These are phyloP conservation scores for Vararia minispora DNA, from an alignment of 768 basidiomycete species.

Conservation along the genomic window DNA sequence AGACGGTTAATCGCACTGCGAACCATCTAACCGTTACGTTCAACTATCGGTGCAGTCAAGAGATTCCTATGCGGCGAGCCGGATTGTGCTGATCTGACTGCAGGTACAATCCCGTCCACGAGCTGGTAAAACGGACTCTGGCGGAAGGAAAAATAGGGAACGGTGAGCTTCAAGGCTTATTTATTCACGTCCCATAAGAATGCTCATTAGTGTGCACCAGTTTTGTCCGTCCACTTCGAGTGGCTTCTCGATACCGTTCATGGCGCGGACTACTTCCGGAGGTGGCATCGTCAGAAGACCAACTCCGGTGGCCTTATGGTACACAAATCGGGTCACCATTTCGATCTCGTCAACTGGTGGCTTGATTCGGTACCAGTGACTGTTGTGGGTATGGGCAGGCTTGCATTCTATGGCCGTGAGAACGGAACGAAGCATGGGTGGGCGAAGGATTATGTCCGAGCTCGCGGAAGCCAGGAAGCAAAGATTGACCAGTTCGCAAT, in stretches of 20 bases:
- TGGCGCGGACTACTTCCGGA: constrained; percentile 41
- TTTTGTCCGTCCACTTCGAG: constrained; percentile 40
- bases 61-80: neutral
- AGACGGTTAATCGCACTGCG: constrained; percentile 32
- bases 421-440: constrained; percentile 35
- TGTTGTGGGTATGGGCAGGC: constrained; percentile 35
- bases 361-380: constrained; percentile 32
- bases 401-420: constrained; percentile 36
- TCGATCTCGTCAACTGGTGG: constrained; percentile 48
- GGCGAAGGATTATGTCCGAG: constrained; percentile 35
- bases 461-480: constrained; percentile 30
- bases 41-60: constrained; percentile 25
- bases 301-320: constrained; percentile 35
- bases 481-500: constrained; percentile 38
- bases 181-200: neutral
- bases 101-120: constrained; percentile 38
- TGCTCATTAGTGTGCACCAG: constrained; percentile 25
- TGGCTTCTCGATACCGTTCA: constrained; percentile 44
- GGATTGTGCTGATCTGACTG: neutral
- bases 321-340: constrained; percentile 36
- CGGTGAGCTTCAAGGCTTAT: constrained; percentile 12
- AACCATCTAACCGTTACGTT: constrained; percentile 31
- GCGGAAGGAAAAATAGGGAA: constrained; percentile 36
- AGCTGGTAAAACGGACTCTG: constrained; percentile 35
- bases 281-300: constrained; percentile 36